Evolutionary conservation across 31 red algal genomes (phyloP), one percentile per base, ranked within the genome.

Genomic region (Odonthalia washingtoniensis): DNA sequence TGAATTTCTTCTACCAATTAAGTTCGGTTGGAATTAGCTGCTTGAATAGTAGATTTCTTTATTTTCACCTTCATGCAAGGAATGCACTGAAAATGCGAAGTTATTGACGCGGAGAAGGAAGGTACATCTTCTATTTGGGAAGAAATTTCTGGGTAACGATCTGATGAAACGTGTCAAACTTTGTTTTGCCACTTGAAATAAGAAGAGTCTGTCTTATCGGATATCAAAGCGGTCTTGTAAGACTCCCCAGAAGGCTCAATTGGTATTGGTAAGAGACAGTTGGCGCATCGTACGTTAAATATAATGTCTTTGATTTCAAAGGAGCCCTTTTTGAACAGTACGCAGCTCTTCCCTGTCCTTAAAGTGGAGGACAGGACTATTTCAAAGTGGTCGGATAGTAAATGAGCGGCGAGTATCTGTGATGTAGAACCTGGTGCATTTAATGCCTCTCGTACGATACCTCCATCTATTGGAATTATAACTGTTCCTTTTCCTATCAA

Each of bases 311-410:
- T 24, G 6, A 60, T 4, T 38, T 80, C 27, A 4, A 32, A 32
- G 5, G 76, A 80, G 34, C 40, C 76, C 26, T 26, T 28, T 26
- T 60, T 61, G 43, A 80, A 80, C 5, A 80, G 46, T 5, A 80
- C 46, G 76, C 41, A 80, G n/a, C 45, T 45, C 45, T 80, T 80
- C n/a, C 27, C 24, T 17, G 42, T 6, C 5, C n/a, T 80, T 38
- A 26, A 21, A 33, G 42, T 31, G 3, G 76, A 46, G 12, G 39
- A 80, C 4, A 52, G 46, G 5, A 60, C 6, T n/a, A 80, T 44
- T 32, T 80, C 42, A 45, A 57, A 46, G 14, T 60, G 76, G 14
- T 80, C 45, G 14, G 76, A 46, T 4, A 80, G 76, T 12, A 60
- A 4, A 33, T 46, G 26, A 52, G 46, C 45, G 9, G 45, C 76